A percentile compares a stretch with the other conserved stretches of the same genome.
These are phyloP conservation scores for Leptographium procerum DNA, from an alignment of 2,329 filamentous ascomycete genomes.

Conservation along the genomic window DNA sequence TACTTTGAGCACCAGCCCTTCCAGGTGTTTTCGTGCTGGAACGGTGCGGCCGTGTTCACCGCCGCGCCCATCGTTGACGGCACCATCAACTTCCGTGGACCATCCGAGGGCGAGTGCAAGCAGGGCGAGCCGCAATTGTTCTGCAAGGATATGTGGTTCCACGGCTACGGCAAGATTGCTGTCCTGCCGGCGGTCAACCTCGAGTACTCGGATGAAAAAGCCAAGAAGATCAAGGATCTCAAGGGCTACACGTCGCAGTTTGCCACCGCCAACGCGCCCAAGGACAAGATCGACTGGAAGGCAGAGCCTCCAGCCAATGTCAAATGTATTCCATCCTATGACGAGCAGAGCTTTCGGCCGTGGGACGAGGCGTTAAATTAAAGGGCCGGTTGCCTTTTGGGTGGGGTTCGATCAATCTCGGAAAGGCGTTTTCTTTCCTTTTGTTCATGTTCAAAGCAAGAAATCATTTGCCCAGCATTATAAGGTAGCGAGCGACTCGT, in stretches of 20 bases:
- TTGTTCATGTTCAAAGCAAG: neutral
- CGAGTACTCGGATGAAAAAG: constrained; percentile 37
- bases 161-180: constrained; percentile 39
- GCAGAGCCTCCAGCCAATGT: constrained; percentile 31
- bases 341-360: constrained; percentile 27
- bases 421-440: neutral
- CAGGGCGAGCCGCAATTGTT: constrained; percentile 45
- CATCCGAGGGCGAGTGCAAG: constrained; percentile 32
- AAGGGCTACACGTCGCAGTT: constrained; percentile 36
- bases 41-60: constrained; percentile 38
- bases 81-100: constrained; percentile 31
- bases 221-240: constrained; percentile 31
- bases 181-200: constrained; percentile 45
- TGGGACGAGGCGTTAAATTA: constrained; percentile 24
- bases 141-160: constrained; percentile 44
- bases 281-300: constrained; percentile 29
- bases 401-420: no score
- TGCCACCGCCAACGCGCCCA: constrained; percentile 7
- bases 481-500: neutral
- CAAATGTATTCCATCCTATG: constrained; percentile 34
- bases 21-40: constrained; percentile 48
- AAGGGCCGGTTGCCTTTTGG: neutral
- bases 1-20: constrained; percentile 32
- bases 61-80: constrained; percentile 32
- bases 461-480: neutral